Conservation (phyloP, 805 yeast genomes). For the Saturnispora ahearnii region DNA sequence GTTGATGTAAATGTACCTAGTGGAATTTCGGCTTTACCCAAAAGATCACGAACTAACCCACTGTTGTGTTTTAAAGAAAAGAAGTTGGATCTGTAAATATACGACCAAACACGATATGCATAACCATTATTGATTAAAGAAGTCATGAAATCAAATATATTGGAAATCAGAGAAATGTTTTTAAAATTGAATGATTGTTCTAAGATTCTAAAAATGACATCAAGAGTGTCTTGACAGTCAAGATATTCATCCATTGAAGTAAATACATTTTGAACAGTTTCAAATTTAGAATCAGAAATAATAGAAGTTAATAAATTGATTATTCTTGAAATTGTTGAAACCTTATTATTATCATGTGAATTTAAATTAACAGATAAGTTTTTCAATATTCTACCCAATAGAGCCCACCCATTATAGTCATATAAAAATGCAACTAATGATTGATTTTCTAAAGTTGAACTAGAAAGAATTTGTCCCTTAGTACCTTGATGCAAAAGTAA, state of each 20-base stretch:
- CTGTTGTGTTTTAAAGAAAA: slow-evolving; percentile 55
- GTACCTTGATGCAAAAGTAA: slow-evolving; percentile 45
- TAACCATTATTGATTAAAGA: slow-evolving; percentile 36
- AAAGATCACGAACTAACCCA: slow-evolving; percentile 49
- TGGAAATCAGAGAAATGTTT: slow-evolving; percentile 35
- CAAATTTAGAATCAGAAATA: slow-evolving; percentile 31
- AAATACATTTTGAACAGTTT: slow-evolving; percentile 20
- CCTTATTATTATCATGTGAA: slow-evolving; percentile 32
- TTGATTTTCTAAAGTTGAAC: slow-evolving; percentile 6
- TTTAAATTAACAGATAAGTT: slow-evolving; percentile 37
- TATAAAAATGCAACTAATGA: slow-evolving; percentile 56
- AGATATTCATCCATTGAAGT: slow-evolving; percentile 30
- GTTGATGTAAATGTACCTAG: slow-evolving; percentile 61
- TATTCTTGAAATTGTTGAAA: slow-evolving; percentile 37
- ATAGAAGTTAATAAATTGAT: slow-evolving; percentile 43
- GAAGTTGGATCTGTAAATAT: slow-evolving; percentile 56
- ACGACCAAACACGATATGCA: slow-evolving; percentile 73
- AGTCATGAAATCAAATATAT: slow-evolving; percentile 41
- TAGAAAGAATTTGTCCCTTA: slow-evolving; percentile 41
- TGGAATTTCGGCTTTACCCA: slow-evolving; percentile 67
- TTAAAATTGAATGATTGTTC: slow-evolving; percentile 59
- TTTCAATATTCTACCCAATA: slow-evolving; percentile 69
- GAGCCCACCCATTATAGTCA: slow-evolving; percentile 79
- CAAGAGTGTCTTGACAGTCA: slow-evolving; percentile 31
- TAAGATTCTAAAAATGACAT: slow-evolving; percentile 53